These are phyloP conservation scores for Sphaerulina vaccinii DNA, from an alignment of 2,329 filamentous ascomycete species.

Conservation along the genomic window DNA sequence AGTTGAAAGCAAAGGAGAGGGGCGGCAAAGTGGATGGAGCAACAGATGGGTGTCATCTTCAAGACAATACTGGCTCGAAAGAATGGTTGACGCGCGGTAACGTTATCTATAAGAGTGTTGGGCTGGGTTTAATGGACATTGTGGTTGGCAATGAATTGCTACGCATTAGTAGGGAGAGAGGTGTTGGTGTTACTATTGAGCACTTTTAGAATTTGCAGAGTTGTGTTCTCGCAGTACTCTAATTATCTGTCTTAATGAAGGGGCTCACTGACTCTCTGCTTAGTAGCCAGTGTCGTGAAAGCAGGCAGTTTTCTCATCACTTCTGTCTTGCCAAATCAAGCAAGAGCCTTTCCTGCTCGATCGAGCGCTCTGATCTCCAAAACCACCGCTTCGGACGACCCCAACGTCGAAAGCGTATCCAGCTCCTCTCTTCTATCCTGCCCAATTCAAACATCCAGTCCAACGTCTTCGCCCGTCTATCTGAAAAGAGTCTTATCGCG, in stretches of 20 bases:
- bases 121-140: conserved; percentile 67
- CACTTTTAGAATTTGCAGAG: conserved; percentile 40
- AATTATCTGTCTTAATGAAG: too few relatives aligned
- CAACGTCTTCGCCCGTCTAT: background rate
- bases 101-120: conserved; percentile 69
- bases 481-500: background rate
- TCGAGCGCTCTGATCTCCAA: too few relatives aligned
- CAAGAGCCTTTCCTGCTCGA: too few relatives aligned
- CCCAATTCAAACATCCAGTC: background rate
- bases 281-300: too few relatives aligned
- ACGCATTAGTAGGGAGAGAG: conserved; percentile 54
- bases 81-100: conserved; percentile 61
- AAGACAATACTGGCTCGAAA: conserved; percentile 44
- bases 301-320: too few relatives aligned
- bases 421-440: background rate
- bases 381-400: too few relatives aligned
- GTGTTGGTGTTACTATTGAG: conserved; percentile 56
- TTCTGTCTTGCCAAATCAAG: too few relatives aligned
- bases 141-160: conserved; percentile 61
- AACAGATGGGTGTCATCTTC: conserved; percentile 32
- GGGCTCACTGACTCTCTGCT: too few relatives aligned
- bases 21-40: conserved; percentile 23
- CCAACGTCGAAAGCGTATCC: too few relatives aligned
- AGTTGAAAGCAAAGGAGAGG: conserved; percentile 36
- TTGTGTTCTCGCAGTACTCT: too few relatives aligned